Evolutionary conservation across 768 basidiomycete genomes (phyloP), one percentile per base, ranked within the genome.

Genomic region (Panaeolus papilionaceus): DNA sequence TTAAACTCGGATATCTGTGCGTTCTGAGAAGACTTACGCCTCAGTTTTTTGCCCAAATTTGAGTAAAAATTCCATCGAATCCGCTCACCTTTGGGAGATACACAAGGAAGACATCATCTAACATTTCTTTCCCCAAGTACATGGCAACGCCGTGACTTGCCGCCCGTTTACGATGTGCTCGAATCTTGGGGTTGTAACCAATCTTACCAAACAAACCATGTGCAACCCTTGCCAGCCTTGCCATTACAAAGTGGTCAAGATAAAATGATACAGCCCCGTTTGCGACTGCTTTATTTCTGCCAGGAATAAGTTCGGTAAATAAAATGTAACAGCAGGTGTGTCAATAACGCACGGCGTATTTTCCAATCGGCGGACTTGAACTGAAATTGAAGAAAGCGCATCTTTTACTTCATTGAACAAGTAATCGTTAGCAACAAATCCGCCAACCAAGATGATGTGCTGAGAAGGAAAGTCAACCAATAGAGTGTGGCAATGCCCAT

Each of bases 361-460:
- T 7, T 71, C 73, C 16, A 71, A 71, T 23, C 73, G 73, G 7
- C 69, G 16, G 38, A 74, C 26, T 1, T 67, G 62, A 12, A 74
- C 51, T 9, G 65, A 70, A 1, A 11, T 18, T 8, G 47, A 44
- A 1, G 12, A 67, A 11, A 69, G 47, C 18, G 14, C 45, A 12
- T 64, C 18, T 26, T 72, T 68, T 7, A 74, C 63, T 39, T 70
- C 64, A 9, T 69, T 38, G 51, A 68, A 75, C 8, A 75, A 64
- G 47, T 70, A 75, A 49, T 75, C 73, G 45, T 70, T 75, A 2
- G 72, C 69, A 6, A 67, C 73, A 62, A 75, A 75, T 3, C 74
- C 74, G 4, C 74, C 74, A 20, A 75, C 74, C 7, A 75, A 67
- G 47, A 74, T 67, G 23, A 75, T 64, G 8, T 66, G 64, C 74